phyloP scores from a whole-genome alignment of 306 rosid species.

The Glycyrrhiza uralensis region DNA sequence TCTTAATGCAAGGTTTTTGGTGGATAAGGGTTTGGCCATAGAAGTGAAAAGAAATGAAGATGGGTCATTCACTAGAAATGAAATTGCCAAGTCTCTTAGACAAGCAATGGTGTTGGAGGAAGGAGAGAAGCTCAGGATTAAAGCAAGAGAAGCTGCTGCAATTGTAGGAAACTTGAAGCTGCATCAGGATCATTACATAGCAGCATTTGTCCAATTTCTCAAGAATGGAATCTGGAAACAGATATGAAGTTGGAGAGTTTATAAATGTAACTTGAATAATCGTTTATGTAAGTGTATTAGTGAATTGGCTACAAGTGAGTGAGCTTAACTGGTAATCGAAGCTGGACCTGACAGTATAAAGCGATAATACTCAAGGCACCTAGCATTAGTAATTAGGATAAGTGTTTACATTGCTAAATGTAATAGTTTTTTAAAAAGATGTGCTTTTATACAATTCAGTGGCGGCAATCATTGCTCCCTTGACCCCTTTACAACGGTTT shows the following conservation, averaged over 20 bases:
- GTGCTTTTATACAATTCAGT: too few relatives aligned
- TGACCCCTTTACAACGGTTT: too few relatives aligned
- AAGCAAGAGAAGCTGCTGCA: constrained; percentile 26
- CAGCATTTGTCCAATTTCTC: constrained; percentile 22
- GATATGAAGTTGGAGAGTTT: not conserved
- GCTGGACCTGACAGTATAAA: too few relatives aligned
- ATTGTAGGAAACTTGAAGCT: constrained; percentile 24
- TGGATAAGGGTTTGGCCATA: constrained; percentile 35
- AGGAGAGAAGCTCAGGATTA: constrained; percentile 31
- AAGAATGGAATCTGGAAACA: not conserved
- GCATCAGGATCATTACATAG: constrained; percentile 16
- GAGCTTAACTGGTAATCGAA: too few relatives aligned
- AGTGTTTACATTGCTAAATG: too few relatives aligned
- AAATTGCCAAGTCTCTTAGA: constrained; percentile 30
- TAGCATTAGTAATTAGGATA: too few relatives aligned
- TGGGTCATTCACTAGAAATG: constrained; percentile 37
- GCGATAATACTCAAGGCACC: too few relatives aligned
- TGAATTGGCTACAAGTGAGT: not conserved
- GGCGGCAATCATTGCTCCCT: too few relatives aligned
- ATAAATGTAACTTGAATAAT: not conserved
- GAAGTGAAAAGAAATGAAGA: constrained; percentile 38
- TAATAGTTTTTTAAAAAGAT: too few relatives aligned
- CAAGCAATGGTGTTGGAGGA: constrained; percentile 36
- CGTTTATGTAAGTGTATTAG: not conserved
- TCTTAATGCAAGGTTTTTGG: constrained; percentile 39